Base-by-base conservation (phyloP, 768 basidiomycete genomes). In the Fistulinella prunicolor region DNA sequence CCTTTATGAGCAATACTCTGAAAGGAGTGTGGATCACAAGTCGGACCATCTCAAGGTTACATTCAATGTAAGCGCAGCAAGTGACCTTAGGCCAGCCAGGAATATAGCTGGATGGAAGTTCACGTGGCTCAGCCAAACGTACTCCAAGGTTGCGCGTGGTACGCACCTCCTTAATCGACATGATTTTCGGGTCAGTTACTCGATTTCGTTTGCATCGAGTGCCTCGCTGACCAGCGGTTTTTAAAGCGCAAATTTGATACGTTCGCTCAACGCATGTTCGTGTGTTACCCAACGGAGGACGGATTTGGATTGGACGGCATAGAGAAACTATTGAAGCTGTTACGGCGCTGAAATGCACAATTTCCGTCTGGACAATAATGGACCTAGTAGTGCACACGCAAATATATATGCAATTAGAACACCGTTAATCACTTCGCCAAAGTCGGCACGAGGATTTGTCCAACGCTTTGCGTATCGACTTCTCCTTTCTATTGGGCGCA, bases 21-120 rank as follows among this genome's bases (percentile, higher is more conserved):
- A 48, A 10, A 57, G 34, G 19, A 23, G 26, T 2, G 26, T 38
- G 2, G n/a, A 38, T 28, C 36, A 32, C 9, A 26, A 29, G 3
- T 2, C 24, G 19, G 42, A 20, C 5, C 29, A 67, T 12, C 63
- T 72, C 9, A 67, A 58, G 0, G 69, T 79, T 2, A 75, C 74
- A 0, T 80, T 80, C 49, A 76, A 77, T 5, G 72, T 78, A 45
- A 77, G 72, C 32, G 77, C 77, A 5, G 64, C 77, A 13, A 64
- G 64, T 6, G 55, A 66, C 22, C 56, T 80, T 41, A 58, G 70
- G 17, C 67, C 73, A 7, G 59, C 68, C 16, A 64, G 70, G 41
- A 78, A 79, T 53, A 59, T 79, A 38, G 66, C 73, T 23, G 76
- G 75, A 6, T 76, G 74, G 73, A 74, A 70, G 50, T 67, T 79